Conservation (phyloP, 1,284 basidiomycete genomes). For the Fistulinella cinereoalba region DNA sequence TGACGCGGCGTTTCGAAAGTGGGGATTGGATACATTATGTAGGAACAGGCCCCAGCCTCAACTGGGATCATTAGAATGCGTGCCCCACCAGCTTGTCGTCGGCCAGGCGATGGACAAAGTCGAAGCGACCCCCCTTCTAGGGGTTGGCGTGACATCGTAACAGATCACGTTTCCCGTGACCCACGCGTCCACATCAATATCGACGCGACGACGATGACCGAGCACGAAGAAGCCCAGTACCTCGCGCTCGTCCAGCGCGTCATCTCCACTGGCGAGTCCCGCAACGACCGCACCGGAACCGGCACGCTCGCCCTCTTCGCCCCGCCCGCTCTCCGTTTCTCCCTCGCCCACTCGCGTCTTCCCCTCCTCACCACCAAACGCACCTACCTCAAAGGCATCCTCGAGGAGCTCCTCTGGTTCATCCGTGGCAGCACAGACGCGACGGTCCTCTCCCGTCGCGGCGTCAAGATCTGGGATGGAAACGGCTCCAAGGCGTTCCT, state of each 20-base stretch:
- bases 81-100: too few species aligned
- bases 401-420: slow-evolving; percentile 97
- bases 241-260: slow-evolving; percentile 77
- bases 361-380: slow-evolving; percentile 95
- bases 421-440: slow-evolving; percentile 85
- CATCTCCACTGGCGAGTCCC: slow-evolving; percentile 68
- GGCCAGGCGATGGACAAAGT: too few species aligned
- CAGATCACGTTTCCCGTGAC: too few species aligned
- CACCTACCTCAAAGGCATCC: slow-evolving; percentile 88
- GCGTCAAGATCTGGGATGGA: slow-evolving; percentile 97
- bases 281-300: slow-evolving; percentile 90
- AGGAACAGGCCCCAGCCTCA: too few species aligned
- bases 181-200: too few species aligned
- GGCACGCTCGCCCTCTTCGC: slow-evolving; percentile 91
- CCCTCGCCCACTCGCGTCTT: slow-evolving; percentile 67
- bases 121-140: too few species aligned
- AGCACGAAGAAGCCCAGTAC: slow-evolving; percentile 85
- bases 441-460: slow-evolving; percentile 73
- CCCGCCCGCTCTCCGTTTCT: slow-evolving; percentile 85
- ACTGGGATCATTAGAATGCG: too few species aligned
- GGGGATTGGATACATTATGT: too few species aligned
- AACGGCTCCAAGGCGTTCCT: slow-evolving; percentile 90
- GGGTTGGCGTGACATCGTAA: too few species aligned
- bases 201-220: too few species aligned
- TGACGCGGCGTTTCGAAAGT: too few species aligned